Base-by-base conservation (phyloP, 2,329 filamentous ascomycete genomes). In the Fusarium setosum region DNA sequence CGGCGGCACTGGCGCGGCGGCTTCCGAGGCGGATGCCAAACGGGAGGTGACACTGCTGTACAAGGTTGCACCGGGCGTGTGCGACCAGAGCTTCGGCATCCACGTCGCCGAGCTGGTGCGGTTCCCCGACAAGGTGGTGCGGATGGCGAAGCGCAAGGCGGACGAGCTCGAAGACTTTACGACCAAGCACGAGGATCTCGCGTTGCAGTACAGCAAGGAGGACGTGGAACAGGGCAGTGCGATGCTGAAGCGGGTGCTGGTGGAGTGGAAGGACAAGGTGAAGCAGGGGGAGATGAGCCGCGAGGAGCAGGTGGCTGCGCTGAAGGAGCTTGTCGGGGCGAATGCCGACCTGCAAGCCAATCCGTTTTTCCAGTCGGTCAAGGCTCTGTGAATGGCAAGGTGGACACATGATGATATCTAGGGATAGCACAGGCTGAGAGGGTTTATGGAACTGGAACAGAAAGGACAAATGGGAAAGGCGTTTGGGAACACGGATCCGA, bases 91-190 rank as follows among this genome's bases (percentile, higher is more conserved):
- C 59, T 99, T 99, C 77, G 96, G 96, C 71, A 99, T 99, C 71
- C 96, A 99, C 79, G 96, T 99, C 13, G 96, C 96, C 1, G 96
- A 99, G 81, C 86, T 99, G 6, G 96, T 99, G 18, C 89, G 94
- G 41, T 99, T 99, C 81, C 96, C 96, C 1, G 90, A 93, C 71
- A 99, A 99, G 81, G 96, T 99, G 15, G 92, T 99, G 61, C 93
- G 94, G 66, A 99, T 99, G 96, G 96, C 96, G n/a, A 97, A 97
- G 81, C 88, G 96, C 71, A 99, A 99, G 82, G 96, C 96, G 1
- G 96, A 98, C 77, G 96, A 99, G 83, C 85, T 99, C 32, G 96
- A 99, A 77, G 96, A 99, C 76, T 99, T 99, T 72, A 92, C 92
- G 1, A 87, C 87, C 49, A 94, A 94, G 80, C 89, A 92, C 71